Conservation (phyloP, 2,329 filamentous ascomycete species). For the Penicillium sp. region DNA sequence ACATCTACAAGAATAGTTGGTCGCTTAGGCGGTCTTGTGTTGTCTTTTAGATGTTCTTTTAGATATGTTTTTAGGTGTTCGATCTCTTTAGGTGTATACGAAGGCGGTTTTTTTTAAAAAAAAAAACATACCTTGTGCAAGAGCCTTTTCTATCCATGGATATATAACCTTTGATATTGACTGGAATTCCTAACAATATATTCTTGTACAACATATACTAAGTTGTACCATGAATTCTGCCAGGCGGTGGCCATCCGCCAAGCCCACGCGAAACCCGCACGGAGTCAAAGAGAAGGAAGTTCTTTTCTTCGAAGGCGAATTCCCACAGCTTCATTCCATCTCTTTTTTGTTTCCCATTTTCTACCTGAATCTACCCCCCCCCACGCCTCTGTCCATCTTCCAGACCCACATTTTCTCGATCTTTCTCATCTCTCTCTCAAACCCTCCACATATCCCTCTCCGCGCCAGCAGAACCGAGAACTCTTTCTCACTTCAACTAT, state of each 20-base stretch:
- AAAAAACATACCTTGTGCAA: no score
- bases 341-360: conserved; percentile 15
- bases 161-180: no score
- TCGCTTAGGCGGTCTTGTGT: no score
- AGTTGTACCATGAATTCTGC: conserved; percentile 17
- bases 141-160: no score
- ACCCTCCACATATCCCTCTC: conserved; percentile 16
- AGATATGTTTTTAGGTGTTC: no score
- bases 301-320: conserved; percentile 31
- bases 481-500: conserved; percentile 25
- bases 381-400: conserved; percentile 7
- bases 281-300: conserved; percentile 25
- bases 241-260: conserved; percentile 24
- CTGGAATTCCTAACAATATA: neutral
- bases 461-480: conserved; percentile 23
- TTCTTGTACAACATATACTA: no score
- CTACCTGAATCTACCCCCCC: conserved; percentile 12
- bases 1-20: neutral
- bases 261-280: conserved; percentile 29
- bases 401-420: conserved; percentile 18
- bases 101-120: no score
- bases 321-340: conserved; percentile 25
- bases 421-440: conserved; percentile 18
- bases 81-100: no score
- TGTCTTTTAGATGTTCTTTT: no score